These are phyloP conservation scores for Solioccasus polychromus DNA, from an alignment of 768 basidiomycete species.

Conservation along the genomic window DNA sequence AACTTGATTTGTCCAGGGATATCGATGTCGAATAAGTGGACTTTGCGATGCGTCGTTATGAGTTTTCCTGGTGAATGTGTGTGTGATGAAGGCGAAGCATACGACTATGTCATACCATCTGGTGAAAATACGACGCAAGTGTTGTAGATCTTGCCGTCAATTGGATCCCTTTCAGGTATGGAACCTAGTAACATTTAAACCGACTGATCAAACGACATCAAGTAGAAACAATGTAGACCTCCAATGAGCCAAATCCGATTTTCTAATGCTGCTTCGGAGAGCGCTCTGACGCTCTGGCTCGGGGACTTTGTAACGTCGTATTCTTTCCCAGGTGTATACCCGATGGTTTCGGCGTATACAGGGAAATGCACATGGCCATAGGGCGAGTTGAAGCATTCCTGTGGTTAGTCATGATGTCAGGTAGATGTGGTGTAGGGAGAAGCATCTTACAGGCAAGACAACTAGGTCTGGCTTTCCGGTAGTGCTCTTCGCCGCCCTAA, in stretches of 20 bases:
- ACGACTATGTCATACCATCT: conserved; percentile 42
- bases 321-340: conserved; percentile 50
- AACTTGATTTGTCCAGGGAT: conserved; percentile 90
- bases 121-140: conserved; percentile 91
- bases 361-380: conserved; percentile 82
- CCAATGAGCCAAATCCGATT: conserved; percentile 88
- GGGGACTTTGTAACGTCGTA: conserved; percentile 54
- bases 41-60: conserved; percentile 86
- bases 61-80: conserved; percentile 61
- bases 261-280: conserved; percentile 79
- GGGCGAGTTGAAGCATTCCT: conserved; percentile 91
- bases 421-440: neutral
- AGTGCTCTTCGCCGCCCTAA: conserved; percentile 54
- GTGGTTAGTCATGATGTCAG: neutral
- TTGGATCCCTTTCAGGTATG: conserved; percentile 78
- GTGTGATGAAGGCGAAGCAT: neutral
- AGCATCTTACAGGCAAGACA: conserved; percentile 69
- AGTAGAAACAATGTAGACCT: conserved; percentile 49
- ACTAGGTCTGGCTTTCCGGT: conserved; percentile 67
- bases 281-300: conserved; percentile 79
- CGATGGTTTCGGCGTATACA: conserved; percentile 77
- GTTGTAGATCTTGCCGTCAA: conserved; percentile 77
- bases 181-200: conserved; percentile 54
- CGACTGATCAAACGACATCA: neutral
- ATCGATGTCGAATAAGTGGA: conserved; percentile 97